Percentiles rank a stretch among this genome's conserved stretches.
These are phyloP conservation scores for Ascochyta fabae DNA, from an alignment of 2,329 filamentous ascomycete genomes.

Conservation along the genomic window DNA sequence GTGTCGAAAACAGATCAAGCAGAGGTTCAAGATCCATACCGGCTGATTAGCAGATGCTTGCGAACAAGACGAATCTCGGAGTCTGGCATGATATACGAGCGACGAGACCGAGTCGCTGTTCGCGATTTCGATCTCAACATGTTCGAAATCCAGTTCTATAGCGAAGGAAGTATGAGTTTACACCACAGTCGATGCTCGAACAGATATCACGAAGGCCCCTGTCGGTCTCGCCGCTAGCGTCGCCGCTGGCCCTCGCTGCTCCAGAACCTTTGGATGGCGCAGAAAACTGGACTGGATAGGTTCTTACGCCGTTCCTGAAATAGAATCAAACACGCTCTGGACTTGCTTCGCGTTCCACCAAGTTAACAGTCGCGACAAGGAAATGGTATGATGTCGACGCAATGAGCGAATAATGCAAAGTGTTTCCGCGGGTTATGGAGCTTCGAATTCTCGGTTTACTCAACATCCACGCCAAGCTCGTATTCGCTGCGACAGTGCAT, in stretches of 20 bases:
- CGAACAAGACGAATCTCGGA: not conserved
- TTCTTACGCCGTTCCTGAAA: not conserved
- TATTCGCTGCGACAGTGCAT: not conserved
- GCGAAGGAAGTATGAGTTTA: not conserved
- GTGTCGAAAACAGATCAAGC: slow-evolving; percentile 55
- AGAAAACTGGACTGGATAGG: not conserved
- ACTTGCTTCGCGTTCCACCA: not conserved
- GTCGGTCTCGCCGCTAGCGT: not conserved
- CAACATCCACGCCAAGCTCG: not conserved
- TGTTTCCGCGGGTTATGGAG: not conserved
- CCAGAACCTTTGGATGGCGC: not conserved
- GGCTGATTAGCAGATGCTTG: slow-evolving; percentile 13
- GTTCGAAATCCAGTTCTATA: not conserved
- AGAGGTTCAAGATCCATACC: slow-evolving; percentile 50
- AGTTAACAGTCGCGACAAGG: not conserved
- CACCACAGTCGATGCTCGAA: not conserved
- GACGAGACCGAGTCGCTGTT: not conserved
- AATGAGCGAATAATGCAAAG: not conserved
- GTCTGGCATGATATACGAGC: not conserved
- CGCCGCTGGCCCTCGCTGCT: not conserved
- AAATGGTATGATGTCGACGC: not conserved
- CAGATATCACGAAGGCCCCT: not conserved
- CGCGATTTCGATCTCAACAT: not conserved
- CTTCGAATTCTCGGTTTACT: not conserved
- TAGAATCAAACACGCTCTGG: not conserved